Evolutionary conservation across 331 rosid genomes (phyloP).

Genomic region (Acacia concinna): DNA sequence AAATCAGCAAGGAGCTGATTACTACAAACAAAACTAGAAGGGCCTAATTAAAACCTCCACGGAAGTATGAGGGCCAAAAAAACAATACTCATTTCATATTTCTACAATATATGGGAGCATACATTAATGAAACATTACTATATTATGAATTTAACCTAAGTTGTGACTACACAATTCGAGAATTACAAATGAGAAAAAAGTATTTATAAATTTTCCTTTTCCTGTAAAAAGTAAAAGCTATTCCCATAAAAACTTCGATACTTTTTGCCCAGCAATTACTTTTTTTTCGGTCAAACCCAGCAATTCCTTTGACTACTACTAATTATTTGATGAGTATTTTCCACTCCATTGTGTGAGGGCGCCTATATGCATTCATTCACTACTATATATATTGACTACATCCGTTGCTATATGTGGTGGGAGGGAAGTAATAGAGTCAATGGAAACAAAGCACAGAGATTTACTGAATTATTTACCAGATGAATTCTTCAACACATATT

Average conservation of each 20-base stretch:
- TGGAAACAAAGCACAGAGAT: neutral
- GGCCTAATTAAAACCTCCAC: neutral
- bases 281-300: no score
- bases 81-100: neutral
- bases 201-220: constrained; percentile 34
- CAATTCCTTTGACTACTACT: no score
- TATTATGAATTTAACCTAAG: neutral
- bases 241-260: constrained; percentile 28
- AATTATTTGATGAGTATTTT: no score
- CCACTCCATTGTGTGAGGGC: no score
- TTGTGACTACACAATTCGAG: constrained; percentile 11
- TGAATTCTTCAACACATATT: neutral
- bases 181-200: constrained; percentile 9
- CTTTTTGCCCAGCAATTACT: no score
- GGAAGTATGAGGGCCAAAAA: no score
- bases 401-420: neutral
- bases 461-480: neutral
- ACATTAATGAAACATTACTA: neutral
- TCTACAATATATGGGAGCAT: neutral
- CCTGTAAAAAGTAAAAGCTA: constrained; percentile 24
- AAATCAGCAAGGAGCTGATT: neutral
- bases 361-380: no score
- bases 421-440: neutral
- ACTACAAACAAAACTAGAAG: neutral
- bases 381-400: neutral